Base-by-base conservation (phyloP, 2,329 filamentous ascomycete species). In the Colletotrichum limetticola region DNA sequence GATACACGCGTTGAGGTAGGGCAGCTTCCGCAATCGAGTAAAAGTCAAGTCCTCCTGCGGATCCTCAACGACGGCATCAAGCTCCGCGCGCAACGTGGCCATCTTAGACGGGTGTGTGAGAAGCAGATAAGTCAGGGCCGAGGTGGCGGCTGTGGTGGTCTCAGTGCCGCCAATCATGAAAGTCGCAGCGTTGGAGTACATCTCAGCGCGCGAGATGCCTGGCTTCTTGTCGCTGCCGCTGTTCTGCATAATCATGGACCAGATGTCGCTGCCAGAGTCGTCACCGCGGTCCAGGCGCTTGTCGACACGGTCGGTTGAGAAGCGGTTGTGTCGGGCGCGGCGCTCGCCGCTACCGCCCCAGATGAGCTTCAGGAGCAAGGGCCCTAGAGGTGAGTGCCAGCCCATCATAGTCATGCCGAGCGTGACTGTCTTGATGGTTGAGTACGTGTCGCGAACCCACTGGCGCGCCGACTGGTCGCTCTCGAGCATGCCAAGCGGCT, bases 131-230 rank as follows among this genome's bases (percentile, higher is more conserved):
- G 82, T 84, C 0, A 80, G 77, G 3, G 85, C 85, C 0, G 80
- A 78, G 4, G 87, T 77, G 5, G 82, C 76, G 1, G 85, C 85
- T 0, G 85, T 85, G 0, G 85, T 87, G 0, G 86, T 87, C 70
- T 87, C 85, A 9, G 80, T 82, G 0, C 86, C 86, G 1, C 83
- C 86, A 16, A 80, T 46, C 55, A 82, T 77, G n/a, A 82, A 62
- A 0, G 71, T 65, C 0, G 76, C 71, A 9, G 76, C 65, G n/a
- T 75, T 79, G 58, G 66, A 67, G 7, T 68, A 62, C 24, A 78
- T 72, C 26, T 72, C 63, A 2, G 71, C 73, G 3, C 74, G 68
- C 14, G 70, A 56, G 66, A 72, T 65, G 26, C 60, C 55, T 1
- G 59, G 60, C 9, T 42, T 37, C 60, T 72, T 60, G 55, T 42